phyloP scores from a whole-genome alignment of 768 basidiomycete species.

The Panellus pusillus region DNA sequence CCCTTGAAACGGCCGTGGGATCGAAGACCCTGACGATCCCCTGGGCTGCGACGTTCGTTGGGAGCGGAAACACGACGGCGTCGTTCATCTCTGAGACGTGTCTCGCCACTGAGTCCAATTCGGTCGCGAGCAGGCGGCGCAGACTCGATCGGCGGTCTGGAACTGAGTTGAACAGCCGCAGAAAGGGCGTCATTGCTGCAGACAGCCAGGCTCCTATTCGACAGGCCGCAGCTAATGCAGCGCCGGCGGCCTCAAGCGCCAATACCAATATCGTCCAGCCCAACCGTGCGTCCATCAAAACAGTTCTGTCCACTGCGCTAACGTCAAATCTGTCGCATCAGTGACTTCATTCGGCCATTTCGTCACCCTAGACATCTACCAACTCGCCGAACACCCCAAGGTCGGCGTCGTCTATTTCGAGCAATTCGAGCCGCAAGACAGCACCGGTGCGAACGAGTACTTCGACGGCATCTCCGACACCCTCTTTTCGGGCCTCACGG shows the following conservation, averaged over 20 bases:
- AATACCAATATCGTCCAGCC: conserved; percentile 17
- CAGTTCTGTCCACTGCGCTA: no score
- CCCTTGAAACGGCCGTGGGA: neutral
- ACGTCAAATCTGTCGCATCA: neutral
- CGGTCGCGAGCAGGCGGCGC: neutral
- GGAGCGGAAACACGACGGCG: conserved; percentile 9
- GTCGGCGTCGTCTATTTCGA: conserved; percentile 23
- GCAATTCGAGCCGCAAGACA: conserved; percentile 13
- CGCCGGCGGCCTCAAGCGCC: neutral
- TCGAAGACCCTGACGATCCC: conserved; percentile 6
- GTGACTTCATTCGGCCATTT: conserved; percentile 17
- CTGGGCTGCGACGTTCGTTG: conserved; percentile 19
- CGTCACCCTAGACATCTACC: conserved; percentile 19
- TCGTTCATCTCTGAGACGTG: conserved; percentile 19
- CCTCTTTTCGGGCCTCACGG: conserved; percentile 15
- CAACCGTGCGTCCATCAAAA: conserved; percentile 2
- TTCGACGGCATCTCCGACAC: conserved; percentile 6
- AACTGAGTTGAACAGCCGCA: neutral
- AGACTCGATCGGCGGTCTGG: neutral
- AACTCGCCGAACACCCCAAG: conserved; percentile 15
- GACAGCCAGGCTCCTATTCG: conserved; percentile 7
- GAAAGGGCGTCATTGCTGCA: conserved; percentile 8
- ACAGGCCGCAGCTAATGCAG: neutral
- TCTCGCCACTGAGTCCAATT: neutral
- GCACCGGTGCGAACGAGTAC: neutral